Base-by-base conservation (phyloP, 192 early-diverging fungal species). In the Phycomyces nitens region DNA sequence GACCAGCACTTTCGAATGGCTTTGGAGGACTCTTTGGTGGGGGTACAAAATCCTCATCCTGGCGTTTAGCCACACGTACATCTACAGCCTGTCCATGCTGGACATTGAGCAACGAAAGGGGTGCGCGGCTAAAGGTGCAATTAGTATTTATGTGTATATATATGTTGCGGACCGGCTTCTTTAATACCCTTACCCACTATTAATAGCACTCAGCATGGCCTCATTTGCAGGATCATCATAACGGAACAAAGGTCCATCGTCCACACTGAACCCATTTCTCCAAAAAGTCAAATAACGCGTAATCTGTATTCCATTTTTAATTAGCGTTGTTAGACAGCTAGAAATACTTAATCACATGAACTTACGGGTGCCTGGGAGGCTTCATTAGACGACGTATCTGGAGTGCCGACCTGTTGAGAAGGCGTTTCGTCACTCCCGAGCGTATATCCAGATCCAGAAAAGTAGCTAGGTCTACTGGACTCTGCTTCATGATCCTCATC, bases 221-320 rank as follows among this genome's bases (percentile, higher is more conserved):
- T 89, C 81, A 78, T 92, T 96, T 63, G 82, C 80, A 6, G 96
- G 95, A 65, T 95, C 94, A 54, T 91, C 86, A 58, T 92, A 94
- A 49, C 82, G 74, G 67, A 89, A 77, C 55, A 99, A 76, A 1
- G 93, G 92, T 2, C 97, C 97, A 64, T 97, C 93, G 20, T 92
- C 95, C 66, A 99, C 81, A 55, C 89, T 95, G 68, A 98, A 99
- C 57, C 97, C 97, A 68, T 97, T 90, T 59, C 88, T 79, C 93
- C 95, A 99, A 65, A 99, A 98, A 12, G 92, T 97, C 58, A 99
- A 79, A 49, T 85, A 77, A 24, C 97, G 84, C 29, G 70, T 78
- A 18, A 80, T 82, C 79, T n/a, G 16, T 41, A 51, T 20, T 60
- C 16, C 22, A 8, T 7, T 12, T 34, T n/a, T 20, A n/a, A n/a